Conservation (phyloP, 768 basidiomycete genomes). For the Hericium erinaceus region DNA sequence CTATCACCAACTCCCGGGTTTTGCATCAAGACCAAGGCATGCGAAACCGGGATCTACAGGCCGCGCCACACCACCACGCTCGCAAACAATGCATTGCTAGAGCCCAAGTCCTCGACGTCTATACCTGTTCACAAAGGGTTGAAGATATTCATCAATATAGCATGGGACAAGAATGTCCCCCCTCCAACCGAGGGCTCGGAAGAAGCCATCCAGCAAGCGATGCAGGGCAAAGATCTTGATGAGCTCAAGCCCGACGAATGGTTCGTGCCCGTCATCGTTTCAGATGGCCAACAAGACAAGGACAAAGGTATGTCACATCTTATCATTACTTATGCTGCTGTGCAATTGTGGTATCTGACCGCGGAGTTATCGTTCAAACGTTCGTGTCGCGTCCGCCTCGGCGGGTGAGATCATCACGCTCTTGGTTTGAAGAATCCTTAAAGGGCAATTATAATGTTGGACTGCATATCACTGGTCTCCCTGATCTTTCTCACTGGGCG, state of each 20-base stretch:
- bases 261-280: conserved; percentile 67
- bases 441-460: no score
- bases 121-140: conserved; percentile 34
- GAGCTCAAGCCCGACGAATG: conserved; percentile 33
- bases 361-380: no score
- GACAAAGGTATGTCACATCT: conserved; percentile 52
- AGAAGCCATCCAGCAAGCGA: conserved; percentile 47
- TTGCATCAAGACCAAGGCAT: conserved; percentile 52
- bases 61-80: conserved; percentile 19
- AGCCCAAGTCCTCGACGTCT: conserved; percentile 6
- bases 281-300: conserved; percentile 47
- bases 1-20: conserved; percentile 51
- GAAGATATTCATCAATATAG: conserved; percentile 71
- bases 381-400: no score
- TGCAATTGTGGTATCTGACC: no score
- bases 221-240: conserved; percentile 36
- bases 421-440: no score
- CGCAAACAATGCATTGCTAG: conserved; percentile 6
- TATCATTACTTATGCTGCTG: no score
- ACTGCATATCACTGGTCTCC: no score
- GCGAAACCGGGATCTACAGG: conserved; percentile 30
- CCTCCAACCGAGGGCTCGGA: conserved; percentile 56
- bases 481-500: no score
- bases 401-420: no score
- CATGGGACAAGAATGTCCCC: conserved; percentile 61